These are phyloP conservation scores for Limtongia smithiae DNA, from an alignment of 805 yeast species.

Conservation along the genomic window DNA sequence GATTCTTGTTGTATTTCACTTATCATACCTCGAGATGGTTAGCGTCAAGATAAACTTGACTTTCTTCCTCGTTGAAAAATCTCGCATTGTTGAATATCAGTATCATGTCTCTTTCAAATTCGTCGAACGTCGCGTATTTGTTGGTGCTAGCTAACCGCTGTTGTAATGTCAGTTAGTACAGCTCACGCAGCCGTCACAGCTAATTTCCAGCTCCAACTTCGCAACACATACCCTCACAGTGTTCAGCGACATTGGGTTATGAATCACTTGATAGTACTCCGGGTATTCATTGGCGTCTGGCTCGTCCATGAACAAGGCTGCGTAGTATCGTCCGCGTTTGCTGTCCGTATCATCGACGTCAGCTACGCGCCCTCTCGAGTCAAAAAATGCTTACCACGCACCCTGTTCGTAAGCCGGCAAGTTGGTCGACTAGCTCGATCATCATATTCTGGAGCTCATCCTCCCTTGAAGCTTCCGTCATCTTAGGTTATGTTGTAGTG, in stretches of 20 bases:
- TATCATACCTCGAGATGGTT: slow-evolving; percentile 51
- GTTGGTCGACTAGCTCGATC: slow-evolving; percentile 37
- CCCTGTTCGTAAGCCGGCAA: slow-evolving; percentile 39
- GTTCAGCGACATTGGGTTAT: slow-evolving; percentile 69
- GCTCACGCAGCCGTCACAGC: not conserved
- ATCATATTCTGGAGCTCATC: slow-evolving; percentile 10
- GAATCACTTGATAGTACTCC: slow-evolving; percentile 71
- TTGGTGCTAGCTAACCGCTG: slow-evolving; percentile 50
- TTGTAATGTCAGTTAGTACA: not conserved
- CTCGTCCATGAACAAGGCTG: slow-evolving; percentile 67
- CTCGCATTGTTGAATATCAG: slow-evolving; percentile 77
- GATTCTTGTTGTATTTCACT: too few species aligned
- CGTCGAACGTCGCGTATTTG: slow-evolving; percentile 52
- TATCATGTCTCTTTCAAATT: slow-evolving; percentile 55
- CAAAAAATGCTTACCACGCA: not conserved
- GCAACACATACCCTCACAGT: slow-evolving; percentile 42
- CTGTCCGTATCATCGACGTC: too few species aligned
- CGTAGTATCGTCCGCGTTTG: slow-evolving; percentile 35
- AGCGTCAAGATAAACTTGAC: slow-evolving; percentile 72
- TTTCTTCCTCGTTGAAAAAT: slow-evolving; percentile 67
- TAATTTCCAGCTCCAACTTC: too few species aligned
- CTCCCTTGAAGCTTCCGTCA: not conserved
- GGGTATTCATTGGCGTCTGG: slow-evolving; percentile 72
- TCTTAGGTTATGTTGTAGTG: not conserved
- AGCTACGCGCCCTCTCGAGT: too few species aligned